Evolutionary conservation across 192 early-diverging fungal genomes (phyloP), one percentile per base, ranked within the genome.

Genomic region (Coemansia sp.): DNA sequence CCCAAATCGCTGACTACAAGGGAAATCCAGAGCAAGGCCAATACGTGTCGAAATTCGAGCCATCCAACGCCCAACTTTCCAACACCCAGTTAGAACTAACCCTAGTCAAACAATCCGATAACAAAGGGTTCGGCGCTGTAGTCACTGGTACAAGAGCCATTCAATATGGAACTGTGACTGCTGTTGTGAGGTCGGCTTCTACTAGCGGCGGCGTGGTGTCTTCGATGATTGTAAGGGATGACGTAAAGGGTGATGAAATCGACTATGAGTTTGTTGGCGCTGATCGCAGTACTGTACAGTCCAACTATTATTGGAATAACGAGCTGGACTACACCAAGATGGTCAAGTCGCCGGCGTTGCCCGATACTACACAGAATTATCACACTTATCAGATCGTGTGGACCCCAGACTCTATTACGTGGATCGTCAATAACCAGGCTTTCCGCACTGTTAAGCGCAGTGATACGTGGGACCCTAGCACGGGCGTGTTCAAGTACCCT

Each of bases 181-280:
- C 87, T 0, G 83, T 81, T 3, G 64, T 90, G 16, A 72, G 84
- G 43, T 86, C 88, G 0, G 90, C 77, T 10, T 84, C 79, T 10
- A 68, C 52, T 0, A 74, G 80, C 16, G 82, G 74, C 12, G 89
- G 89, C 10, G 89, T 89, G 0, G 88, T 91, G 3, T 87, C 87
- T 11, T 87, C 89, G 8, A 72, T 90, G 46, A 88, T 91, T 44
- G 82, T 86, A 46, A 76, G 85, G 2, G 86, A 89, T 71, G 83
- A 81, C n/a, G 33, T 79, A 9, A 40, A 74, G 3, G 88, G 88
- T 42, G 89, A 91, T 44, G 90, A 91, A 67, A 88, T 91, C n/a
- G 89, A 90, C 63, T 90, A 86, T 63, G 90, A 91, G 80, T 84
- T 84, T 63, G 89, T 91, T 20, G 90, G 90, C 10, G 55, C 65